Conservation (phyloP, 2,329 filamentous ascomycete genomes). For the Pseudogymnoascus sp. region DNA sequence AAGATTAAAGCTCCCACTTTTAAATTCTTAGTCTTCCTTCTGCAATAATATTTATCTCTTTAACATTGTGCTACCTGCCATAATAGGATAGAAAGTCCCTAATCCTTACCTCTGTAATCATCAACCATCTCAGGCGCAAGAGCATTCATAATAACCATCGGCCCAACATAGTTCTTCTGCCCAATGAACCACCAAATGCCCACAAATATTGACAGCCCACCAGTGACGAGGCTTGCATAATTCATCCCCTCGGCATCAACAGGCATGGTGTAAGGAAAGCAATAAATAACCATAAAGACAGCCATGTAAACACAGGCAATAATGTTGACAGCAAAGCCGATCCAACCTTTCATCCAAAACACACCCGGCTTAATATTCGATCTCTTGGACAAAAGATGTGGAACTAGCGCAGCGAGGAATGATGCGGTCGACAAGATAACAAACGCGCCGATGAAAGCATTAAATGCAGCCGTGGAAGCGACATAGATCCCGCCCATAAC, state of each 20-base stretch:
- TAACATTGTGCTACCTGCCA: neutral
- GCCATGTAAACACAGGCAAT: slow-evolving; percentile 50
- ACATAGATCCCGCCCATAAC: slow-evolving; percentile 58
- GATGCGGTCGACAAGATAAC: slow-evolving; percentile 48
- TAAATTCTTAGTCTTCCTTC: neutral
- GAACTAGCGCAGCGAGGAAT: slow-evolving; percentile 57
- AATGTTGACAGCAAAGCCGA: slow-evolving; percentile 45
- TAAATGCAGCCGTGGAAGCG: slow-evolving; percentile 59
- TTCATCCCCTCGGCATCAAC: slow-evolving; percentile 45
- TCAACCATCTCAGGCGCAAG: neutral
- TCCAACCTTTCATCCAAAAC: slow-evolving; percentile 44
- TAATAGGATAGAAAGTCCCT: neutral
- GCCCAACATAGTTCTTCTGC: slow-evolving; percentile 22
- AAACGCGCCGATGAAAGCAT: slow-evolving; percentile 56
- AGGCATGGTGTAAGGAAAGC: slow-evolving; percentile 46
- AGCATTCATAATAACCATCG: slow-evolving; percentile 12
- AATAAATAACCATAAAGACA: slow-evolving; percentile 57
- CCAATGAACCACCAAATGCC: slow-evolving; percentile 36
- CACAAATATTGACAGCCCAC: slow-evolving; percentile 34
- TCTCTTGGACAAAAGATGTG: slow-evolving; percentile 42
- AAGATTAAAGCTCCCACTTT: neutral
- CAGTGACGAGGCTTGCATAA: slow-evolving; percentile 40
- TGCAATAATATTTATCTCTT: neutral
- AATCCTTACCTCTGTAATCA: neutral
- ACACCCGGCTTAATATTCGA: slow-evolving; percentile 45